These are phyloP conservation scores for Zopfia rhizophila DNA, from an alignment of 2,329 filamentous ascomycete species.

Conservation along the genomic window DNA sequence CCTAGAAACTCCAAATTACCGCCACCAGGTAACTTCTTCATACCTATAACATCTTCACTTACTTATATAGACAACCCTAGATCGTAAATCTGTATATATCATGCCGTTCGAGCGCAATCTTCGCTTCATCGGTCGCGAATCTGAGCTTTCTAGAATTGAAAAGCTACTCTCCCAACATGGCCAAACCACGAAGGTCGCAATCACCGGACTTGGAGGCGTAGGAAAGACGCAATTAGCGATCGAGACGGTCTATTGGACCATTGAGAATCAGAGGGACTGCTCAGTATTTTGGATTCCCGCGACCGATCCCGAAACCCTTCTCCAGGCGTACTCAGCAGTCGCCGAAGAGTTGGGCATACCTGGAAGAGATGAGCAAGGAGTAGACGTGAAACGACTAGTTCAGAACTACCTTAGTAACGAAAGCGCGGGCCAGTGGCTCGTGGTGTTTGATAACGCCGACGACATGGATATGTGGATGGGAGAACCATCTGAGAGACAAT, in stretches of 20 bases:
- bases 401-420: constrained; percentile 1
- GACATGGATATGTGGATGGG: no score
- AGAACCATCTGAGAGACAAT: no score
- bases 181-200: no score
- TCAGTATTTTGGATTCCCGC: constrained; percentile 57
- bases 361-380: constrained; percentile 15
- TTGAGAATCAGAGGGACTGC: constrained; percentile 41
- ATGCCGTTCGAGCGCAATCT: no score
- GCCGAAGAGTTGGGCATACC: constrained; percentile 33
- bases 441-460: constrained; percentile 32
- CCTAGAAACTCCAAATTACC: no score
- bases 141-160: constrained; percentile 25
- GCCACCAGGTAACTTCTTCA: no score
- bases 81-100: no score
- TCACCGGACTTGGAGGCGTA: neutral
- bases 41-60: no score
- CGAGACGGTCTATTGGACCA: constrained; percentile 50
- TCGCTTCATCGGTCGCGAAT: constrained; percentile 26
- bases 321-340: constrained; percentile 43
- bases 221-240: no score
- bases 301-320: constrained; percentile 46
- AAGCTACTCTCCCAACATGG: constrained; percentile 14
- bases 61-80: no score
- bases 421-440: neutral
- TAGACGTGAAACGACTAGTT: constrained; percentile 18